Percentiles rank a stretch among this genome's conserved stretches.
Conservation (phyloP, 2,329 filamentous ascomycete species). For the Colletotrichum brevisporum region DNA sequence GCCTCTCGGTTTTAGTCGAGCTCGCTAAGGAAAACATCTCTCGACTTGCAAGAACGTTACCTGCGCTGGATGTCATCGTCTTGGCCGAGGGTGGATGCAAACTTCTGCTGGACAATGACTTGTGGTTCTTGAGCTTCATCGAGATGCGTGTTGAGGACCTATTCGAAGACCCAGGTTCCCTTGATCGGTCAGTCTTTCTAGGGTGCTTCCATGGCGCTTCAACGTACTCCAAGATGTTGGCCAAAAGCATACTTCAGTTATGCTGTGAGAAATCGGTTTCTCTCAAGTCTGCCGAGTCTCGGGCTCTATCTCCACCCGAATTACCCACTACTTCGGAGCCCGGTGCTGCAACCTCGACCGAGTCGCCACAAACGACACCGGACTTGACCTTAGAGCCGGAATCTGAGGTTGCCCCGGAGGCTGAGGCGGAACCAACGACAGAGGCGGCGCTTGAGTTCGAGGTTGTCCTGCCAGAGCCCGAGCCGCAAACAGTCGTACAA, state of each 20-base stretch:
- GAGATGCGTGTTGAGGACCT: not conserved
- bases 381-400: too few relatives aligned
- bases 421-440: not conserved
- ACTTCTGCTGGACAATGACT: conserved; percentile 7
- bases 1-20: not conserved
- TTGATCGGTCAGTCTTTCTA: conserved; percentile 4
- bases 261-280: not conserved
- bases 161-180: not conserved
- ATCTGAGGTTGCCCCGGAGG: not conserved
- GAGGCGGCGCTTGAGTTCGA: not conserved
- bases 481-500: not conserved
- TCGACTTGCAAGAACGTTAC: not conserved
- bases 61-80: conserved; percentile 14
- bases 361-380: not conserved
- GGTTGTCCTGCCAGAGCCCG: not conserved
- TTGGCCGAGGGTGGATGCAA: not conserved
- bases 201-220: not conserved
- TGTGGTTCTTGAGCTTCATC: conserved; percentile 22
- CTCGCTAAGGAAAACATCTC: conserved; percentile 7
- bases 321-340: not conserved
- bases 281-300: not conserved
- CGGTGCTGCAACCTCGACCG: not conserved
- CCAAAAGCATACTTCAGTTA: conserved; percentile 1
- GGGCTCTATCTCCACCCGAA: not conserved
- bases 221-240: not conserved